Evolutionary conservation across 257 asterid species (phyloP).

Genomic region (Przewalskia tangutica): DNA sequence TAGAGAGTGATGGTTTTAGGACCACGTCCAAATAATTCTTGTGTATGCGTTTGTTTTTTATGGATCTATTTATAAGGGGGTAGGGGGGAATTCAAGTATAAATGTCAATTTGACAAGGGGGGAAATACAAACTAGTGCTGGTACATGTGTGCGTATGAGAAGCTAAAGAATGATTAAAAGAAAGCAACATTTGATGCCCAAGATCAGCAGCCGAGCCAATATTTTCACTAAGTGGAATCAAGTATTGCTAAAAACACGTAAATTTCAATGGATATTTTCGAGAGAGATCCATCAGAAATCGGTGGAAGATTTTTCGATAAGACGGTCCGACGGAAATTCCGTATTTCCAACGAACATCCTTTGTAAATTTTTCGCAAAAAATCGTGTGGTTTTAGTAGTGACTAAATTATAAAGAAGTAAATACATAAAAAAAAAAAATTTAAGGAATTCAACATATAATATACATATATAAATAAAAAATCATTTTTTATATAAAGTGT

Average conservation of each 20-base stretch:
- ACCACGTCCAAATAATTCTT: constrained; percentile 33
- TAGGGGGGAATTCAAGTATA: background rate
- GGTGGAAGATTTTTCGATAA: too few relatives aligned
- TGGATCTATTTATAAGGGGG: background rate
- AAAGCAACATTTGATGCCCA: background rate
- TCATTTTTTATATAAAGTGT: background rate
- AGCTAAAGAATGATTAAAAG: background rate
- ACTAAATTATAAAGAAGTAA: background rate
- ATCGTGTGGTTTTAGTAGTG: background rate
- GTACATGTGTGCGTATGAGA: background rate
- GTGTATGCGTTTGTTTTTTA: background rate
- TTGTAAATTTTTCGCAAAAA: background rate
- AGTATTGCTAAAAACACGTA: too few relatives aligned
- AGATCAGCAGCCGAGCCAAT: accelerated
- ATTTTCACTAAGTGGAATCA: background rate
- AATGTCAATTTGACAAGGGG: background rate
- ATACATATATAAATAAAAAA: background rate
- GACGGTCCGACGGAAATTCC: too few relatives aligned
- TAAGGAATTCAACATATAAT: background rate
- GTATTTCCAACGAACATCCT: too few relatives aligned
- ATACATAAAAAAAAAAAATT: background rate
- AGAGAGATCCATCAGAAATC: background rate
- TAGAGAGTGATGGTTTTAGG: constrained; percentile 44
- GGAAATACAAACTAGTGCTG: background rate
- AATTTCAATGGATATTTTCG: background rate